phyloP scores from a whole-genome alignment of 1,284 basidiomycete genomes.

The Somion occarium region DNA sequence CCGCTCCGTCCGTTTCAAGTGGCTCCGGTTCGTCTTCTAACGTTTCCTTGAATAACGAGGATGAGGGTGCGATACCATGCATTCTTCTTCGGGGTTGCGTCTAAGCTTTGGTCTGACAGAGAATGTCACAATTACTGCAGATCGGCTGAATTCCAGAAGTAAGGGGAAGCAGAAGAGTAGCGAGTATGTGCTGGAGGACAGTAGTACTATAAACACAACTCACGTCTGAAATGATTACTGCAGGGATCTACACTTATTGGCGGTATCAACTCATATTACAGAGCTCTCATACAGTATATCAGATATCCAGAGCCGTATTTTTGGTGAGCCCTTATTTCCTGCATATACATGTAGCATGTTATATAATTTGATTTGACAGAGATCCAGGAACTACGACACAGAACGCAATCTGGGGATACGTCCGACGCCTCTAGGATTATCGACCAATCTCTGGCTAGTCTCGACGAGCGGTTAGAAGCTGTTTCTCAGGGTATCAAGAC shows the following conservation, averaged over 20 bases:
- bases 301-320: slow-evolving; percentile 83
- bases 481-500: slow-evolving; percentile 66
- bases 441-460: slow-evolving; percentile 72
- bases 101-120: slow-evolving; percentile 36
- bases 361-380: slow-evolving; percentile 38
- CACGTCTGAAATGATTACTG: slow-evolving; percentile 9
- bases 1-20: slow-evolving; percentile 34
- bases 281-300: slow-evolving; percentile 79
- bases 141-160: slow-evolving; percentile 36
- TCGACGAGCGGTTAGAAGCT: slow-evolving; percentile 76
- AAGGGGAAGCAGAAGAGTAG: slow-evolving; percentile 51
- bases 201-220: slow-evolving; percentile 5
- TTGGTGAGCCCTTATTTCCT: slow-evolving; percentile 46
- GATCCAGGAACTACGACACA: slow-evolving; percentile 81
- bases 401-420: slow-evolving; percentile 61
- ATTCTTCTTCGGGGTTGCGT: background rate
- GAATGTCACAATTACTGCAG: slow-evolving; percentile 62
- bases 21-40: slow-evolving; percentile 49
- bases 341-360: slow-evolving; percentile 7
- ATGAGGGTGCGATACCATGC: slow-evolving; percentile 45
- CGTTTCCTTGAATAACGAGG: slow-evolving; percentile 45
- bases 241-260: slow-evolving; percentile 69
- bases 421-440: slow-evolving; percentile 61
- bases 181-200: slow-evolving; percentile 37
- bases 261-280: slow-evolving; percentile 78